phyloP scores from a whole-genome alignment of 129 eudicot genomes.

The Smallanthus sonchifolius region DNA sequence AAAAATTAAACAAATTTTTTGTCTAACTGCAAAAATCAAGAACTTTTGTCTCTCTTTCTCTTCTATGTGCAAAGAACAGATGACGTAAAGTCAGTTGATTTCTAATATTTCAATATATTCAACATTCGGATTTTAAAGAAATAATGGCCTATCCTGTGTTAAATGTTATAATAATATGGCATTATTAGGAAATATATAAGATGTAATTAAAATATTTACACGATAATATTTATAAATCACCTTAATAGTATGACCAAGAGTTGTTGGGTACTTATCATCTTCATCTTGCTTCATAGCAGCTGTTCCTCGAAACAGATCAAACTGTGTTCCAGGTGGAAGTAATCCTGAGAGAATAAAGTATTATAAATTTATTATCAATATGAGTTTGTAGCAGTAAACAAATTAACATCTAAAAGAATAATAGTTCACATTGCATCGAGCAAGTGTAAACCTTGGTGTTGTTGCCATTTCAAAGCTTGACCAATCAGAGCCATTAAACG shows the following conservation, averaged over 20 bases:
- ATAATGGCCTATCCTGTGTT: not conserved
- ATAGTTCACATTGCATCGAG: not conserved
- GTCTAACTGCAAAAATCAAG: not conserved
- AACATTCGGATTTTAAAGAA: not conserved
- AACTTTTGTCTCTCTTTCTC: not conserved
- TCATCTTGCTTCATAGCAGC: slow-evolving; percentile 99
- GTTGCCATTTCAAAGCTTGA: slow-evolving; percentile 98
- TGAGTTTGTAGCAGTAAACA: slow-evolving; percentile 11
- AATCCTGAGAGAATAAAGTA: slow-evolving; percentile 50
- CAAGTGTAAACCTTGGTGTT: slow-evolving; percentile 76
- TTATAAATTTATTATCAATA: not conserved
- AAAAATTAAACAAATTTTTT: not conserved
- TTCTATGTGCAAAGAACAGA: not conserved
- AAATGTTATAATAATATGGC: not conserved
- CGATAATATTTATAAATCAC: slow-evolving; percentile 26
- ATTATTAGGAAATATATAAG: not conserved
- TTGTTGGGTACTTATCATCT: slow-evolving; percentile 89
- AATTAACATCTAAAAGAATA: not conserved
- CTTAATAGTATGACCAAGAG: slow-evolving; percentile 84
- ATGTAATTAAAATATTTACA: not conserved
- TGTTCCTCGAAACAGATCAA: slow-evolving; percentile 94
- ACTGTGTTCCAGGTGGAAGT: slow-evolving; percentile 99
- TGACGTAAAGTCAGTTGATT: not conserved
- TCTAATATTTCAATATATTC: not conserved
- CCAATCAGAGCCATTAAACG: slow-evolving; percentile 96